Evolutionary conservation across 306 rosid species (phyloP), one percentile per base, ranked within the genome.

Genomic region (Dicorynia guianensis): DNA sequence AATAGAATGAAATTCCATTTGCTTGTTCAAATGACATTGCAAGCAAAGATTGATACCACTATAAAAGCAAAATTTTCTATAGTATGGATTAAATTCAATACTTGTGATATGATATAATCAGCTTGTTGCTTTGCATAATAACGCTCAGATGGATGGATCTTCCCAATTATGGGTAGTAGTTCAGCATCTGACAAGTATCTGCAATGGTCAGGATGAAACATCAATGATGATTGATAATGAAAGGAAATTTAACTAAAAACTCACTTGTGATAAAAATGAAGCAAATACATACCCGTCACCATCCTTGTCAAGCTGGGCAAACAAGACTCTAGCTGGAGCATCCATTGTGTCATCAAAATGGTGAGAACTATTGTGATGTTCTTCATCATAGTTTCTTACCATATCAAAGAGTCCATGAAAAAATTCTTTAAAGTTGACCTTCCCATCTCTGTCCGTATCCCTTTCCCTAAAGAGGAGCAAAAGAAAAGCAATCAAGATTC

Each of bases 351-450:
- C 77, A 79, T 84, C 89, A 46, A 82, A 78, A 64, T 81, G 76
- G 68, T 89, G 90, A 11, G 97, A 67, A 76, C 73, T 54, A 82
- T 82, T 87, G 83, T 92, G 96, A 85, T 36, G 77, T 82, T 95
- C 91, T 46, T 86, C 99, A 8, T 90, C 97, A 69, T 87, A 90
- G 87, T 87, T 90, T 80, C 97, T 87, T 72, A 95, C 99, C 89
- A 92, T 83, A 85, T 95, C 99, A 86, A 95, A 95, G 64, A 95
- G 92, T 76, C 99, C 97, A 60, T 92, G 99, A 79, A 92, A 95
- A 85, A 95, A 95, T 82, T 95, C 97, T 66, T 95, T 89, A 65
- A 90, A 95, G 90, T 90, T 92, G 46, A 95, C 56, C 88, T 89
- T 95, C 70, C 90, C 99, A 73, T 95, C 99, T 85, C 74, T 86